Evolutionary conservation across 148 eudicot genomes (phyloP).

Genomic region (Chenopodium formosanum): DNA sequence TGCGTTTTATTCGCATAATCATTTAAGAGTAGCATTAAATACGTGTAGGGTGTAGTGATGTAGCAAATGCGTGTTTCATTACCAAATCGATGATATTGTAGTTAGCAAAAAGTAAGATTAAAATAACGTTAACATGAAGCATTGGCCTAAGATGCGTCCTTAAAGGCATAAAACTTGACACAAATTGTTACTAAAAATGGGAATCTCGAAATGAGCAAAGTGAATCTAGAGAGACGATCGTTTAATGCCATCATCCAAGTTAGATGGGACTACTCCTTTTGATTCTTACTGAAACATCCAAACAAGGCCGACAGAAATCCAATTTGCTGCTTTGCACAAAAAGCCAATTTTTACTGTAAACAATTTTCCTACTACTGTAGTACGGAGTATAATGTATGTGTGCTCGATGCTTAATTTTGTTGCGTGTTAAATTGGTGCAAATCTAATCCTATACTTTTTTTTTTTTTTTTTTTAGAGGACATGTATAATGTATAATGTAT

Average conservation of each 20-base stretch:
- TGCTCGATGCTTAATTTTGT: background rate
- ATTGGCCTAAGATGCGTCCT: background rate
- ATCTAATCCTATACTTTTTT: background rate
- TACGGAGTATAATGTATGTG: no score
- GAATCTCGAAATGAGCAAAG: background rate
- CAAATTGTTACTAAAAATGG: background rate
- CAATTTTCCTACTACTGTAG: no score
- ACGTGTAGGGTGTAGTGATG: background rate
- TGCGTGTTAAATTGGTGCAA: background rate
- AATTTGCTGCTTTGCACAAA: background rate
- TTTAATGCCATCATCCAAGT: background rate
- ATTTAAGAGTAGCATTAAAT: background rate
- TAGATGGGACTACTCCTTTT: background rate
- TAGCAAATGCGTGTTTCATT: background rate
- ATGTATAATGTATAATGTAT: no score
- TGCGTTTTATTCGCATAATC: no score
- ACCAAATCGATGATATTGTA: background rate
- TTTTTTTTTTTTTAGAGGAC: no score
- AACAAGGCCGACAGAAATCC: conserved; percentile 11
- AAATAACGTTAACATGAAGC: background rate
- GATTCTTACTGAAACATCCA: conserved; percentile 1
- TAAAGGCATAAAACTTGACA: background rate
- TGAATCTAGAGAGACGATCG: background rate
- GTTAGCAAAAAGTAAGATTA: background rate
- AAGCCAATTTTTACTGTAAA: no score